Conservation (phyloP, 345 rosid genomes). For the Melastoma malabathricum region DNA sequence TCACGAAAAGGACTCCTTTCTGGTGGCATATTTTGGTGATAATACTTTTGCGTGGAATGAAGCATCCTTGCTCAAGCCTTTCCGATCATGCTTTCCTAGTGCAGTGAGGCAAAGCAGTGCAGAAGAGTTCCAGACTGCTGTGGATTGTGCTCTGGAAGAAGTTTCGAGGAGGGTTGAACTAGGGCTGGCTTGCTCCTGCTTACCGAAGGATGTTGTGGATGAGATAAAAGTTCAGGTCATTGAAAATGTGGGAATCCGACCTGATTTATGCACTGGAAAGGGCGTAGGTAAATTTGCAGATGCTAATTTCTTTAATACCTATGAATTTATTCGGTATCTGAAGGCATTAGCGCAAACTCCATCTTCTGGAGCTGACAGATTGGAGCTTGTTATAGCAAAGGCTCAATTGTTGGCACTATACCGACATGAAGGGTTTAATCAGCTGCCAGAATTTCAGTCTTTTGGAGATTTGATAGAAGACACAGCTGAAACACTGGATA, state of each 20-base stretch:
- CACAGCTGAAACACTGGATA: slow-evolving; percentile 10
- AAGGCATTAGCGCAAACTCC: slow-evolving; percentile 43
- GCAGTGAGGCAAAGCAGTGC: slow-evolving; percentile 45
- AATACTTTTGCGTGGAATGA: slow-evolving; percentile 72
- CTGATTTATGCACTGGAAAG: slow-evolving; percentile 24
- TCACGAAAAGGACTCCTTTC: slow-evolving; percentile 45
- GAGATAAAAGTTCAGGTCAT: slow-evolving; percentile 31
- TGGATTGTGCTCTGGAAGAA: slow-evolving; percentile 53
- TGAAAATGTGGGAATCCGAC: slow-evolving; percentile 43
- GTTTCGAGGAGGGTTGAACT: slow-evolving; percentile 39
- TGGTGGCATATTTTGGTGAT: slow-evolving; percentile 72
- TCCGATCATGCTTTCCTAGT: slow-evolving; percentile 36
- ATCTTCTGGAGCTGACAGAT: slow-evolving; percentile 28
- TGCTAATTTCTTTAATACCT: slow-evolving; percentile 29
- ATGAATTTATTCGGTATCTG: slow-evolving; percentile 30
- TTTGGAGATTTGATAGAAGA: slow-evolving; percentile 24
- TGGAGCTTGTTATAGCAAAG: slow-evolving; percentile 42
- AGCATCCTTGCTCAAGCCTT: slow-evolving; percentile 42
- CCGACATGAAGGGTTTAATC: slow-evolving; percentile 31
- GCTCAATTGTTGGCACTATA: slow-evolving; percentile 45
- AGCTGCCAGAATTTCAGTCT: slow-evolving; percentile 34
- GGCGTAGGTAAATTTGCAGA: slow-evolving; percentile 14
- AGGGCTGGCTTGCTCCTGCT: slow-evolving; percentile 48
- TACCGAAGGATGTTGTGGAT: slow-evolving; percentile 22
- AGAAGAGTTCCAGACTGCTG: slow-evolving; percentile 48